Percentiles rank a stretch among this genome's conserved stretches.
Evolutionary conservation across 2,329 filamentous ascomycete species (phyloP).

Genomic region (Simplicillium aogashimaense): DNA sequence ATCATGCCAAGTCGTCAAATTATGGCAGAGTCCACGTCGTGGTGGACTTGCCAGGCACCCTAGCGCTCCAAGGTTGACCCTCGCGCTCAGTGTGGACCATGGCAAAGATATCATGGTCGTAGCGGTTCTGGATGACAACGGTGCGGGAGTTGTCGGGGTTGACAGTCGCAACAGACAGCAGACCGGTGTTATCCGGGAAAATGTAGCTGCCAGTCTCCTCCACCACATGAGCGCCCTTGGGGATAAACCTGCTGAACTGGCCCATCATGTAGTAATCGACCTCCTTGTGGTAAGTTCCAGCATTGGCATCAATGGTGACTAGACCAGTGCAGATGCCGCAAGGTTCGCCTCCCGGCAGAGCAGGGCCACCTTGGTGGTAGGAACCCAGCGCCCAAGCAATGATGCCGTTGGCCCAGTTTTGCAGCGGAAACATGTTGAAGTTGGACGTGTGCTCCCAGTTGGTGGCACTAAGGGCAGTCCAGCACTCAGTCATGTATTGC

Average conservation of each 20-base stretch:
- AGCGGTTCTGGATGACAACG: slow-evolving; percentile 34
- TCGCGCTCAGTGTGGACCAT: slow-evolving; percentile 19
- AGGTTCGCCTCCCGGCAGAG: slow-evolving; percentile 25
- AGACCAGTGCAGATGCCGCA: slow-evolving; percentile 38
- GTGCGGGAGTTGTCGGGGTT: slow-evolving; percentile 35
- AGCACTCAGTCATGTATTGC: slow-evolving; percentile 41
- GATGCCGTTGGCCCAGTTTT: slow-evolving; percentile 34
- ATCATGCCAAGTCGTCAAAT: not conserved
- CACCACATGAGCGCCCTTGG: slow-evolving; percentile 31
- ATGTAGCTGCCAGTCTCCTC: slow-evolving; percentile 32
- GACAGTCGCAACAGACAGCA: slow-evolving; percentile 34
- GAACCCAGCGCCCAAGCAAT: slow-evolving; percentile 35
- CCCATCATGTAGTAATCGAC: slow-evolving; percentile 44
- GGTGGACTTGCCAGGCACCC: slow-evolving; percentile 21
- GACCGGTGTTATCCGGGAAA: slow-evolving; percentile 24
- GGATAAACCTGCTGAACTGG: slow-evolving; percentile 39
- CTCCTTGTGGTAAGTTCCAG: slow-evolving; percentile 30
- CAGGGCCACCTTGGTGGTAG: slow-evolving; percentile 30
- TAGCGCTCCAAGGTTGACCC: slow-evolving; percentile 28
- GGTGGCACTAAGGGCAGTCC: slow-evolving; percentile 29
- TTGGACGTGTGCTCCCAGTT: slow-evolving; percentile 26
- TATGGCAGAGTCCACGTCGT: slow-evolving; percentile 29
- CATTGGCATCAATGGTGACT: slow-evolving; percentile 39
- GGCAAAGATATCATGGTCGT: slow-evolving; percentile 32
- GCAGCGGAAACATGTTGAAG: slow-evolving; percentile 38